A percentile compares a stretch with the other conserved stretches of the same genome.
phyloP scores from a whole-genome alignment of 305 asterid species.

The Fraxinus sp. region DNA sequence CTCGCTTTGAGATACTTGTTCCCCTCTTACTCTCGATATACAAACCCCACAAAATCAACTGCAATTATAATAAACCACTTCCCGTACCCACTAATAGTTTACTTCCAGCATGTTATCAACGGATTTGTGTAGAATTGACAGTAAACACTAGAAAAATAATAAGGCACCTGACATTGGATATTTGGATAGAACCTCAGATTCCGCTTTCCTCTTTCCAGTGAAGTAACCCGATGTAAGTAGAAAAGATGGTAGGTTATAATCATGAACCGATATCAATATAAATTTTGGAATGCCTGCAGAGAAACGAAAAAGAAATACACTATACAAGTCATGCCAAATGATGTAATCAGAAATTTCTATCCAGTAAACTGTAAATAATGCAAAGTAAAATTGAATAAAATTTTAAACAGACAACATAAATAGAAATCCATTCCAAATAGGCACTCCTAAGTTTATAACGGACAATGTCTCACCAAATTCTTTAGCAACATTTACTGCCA shows the following conservation, averaged over 20 bases:
- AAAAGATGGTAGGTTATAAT: constrained; percentile 87
- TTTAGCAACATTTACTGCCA: constrained; percentile 90
- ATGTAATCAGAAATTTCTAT: not conserved
- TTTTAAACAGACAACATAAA: not conserved
- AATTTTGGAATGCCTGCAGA: constrained; percentile 82
- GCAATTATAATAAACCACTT: not conserved
- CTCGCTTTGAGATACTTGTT: not conserved
- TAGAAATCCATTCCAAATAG: not conserved
- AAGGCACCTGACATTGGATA: constrained; percentile 72
- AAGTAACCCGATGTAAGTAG: constrained; percentile 73
- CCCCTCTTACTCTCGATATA: not conserved
- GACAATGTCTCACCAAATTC: constrained; percentile 61
- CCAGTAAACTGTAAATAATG: not conserved
- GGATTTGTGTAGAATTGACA: not conserved
- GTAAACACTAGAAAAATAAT: not conserved
- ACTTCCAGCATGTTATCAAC: not conserved
- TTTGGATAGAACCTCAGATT: constrained; percentile 88
- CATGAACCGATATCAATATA: constrained; percentile 92
- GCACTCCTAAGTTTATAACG: constrained; percentile 9
- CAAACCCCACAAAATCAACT: not conserved
- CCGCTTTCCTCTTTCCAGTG: constrained; percentile 95
- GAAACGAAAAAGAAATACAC: not conserved
- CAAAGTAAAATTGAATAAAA: constrained; percentile 3
- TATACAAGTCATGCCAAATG: not conserved
- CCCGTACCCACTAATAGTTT: not conserved